A percentile compares a stretch with the other conserved stretches of the same genome.
phyloP scores from a whole-genome alignment of 2,329 filamentous ascomycete species.

The Mariannaea elegans region DNA sequence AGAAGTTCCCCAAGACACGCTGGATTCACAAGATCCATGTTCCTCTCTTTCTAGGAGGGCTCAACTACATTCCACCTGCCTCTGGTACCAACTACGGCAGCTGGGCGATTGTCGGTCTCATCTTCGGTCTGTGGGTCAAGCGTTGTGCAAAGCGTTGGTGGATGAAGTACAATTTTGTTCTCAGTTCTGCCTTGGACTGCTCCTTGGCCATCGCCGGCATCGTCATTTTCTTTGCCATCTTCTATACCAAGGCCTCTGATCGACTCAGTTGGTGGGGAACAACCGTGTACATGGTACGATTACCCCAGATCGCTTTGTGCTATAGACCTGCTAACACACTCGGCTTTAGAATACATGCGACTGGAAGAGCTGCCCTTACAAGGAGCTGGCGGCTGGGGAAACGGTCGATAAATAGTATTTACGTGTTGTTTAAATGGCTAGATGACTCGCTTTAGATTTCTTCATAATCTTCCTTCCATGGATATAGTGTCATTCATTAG shows the following conservation, averaged over 20 bases:
- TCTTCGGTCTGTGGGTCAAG: slow-evolving; percentile 41
- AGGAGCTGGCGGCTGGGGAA: background rate
- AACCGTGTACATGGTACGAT: slow-evolving; percentile 48
- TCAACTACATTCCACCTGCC: slow-evolving; percentile 40
- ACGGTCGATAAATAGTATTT: slow-evolving; percentile 7
- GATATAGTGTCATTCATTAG: too few relatives aligned
- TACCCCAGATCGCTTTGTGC: too few relatives aligned
- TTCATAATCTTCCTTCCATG: too few relatives aligned
- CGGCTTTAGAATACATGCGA: slow-evolving; percentile 42
- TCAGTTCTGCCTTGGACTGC: slow-evolving; percentile 44
- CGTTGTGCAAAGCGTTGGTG: slow-evolving; percentile 40
- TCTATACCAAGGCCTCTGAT: slow-evolving; percentile 42
- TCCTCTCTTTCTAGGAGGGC: slow-evolving; percentile 3
- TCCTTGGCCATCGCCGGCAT: slow-evolving; percentile 44
- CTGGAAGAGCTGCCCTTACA: slow-evolving; percentile 36
- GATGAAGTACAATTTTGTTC: slow-evolving; percentile 44
- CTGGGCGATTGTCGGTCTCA: slow-evolving; percentile 42
- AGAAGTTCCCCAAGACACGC: slow-evolving; percentile 31
- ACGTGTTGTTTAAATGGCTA: too few relatives aligned
- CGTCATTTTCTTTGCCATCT: slow-evolving; percentile 46
- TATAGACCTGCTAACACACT: slow-evolving; percentile 28
- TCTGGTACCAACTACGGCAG: slow-evolving; percentile 46
- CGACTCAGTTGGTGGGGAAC: slow-evolving; percentile 60
- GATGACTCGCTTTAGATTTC: too few relatives aligned
- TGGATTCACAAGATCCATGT: slow-evolving; percentile 39